Evolutionary conservation across 345 rosid genomes (phyloP).

Genomic region (Crucihimalaya himalaica): DNA sequence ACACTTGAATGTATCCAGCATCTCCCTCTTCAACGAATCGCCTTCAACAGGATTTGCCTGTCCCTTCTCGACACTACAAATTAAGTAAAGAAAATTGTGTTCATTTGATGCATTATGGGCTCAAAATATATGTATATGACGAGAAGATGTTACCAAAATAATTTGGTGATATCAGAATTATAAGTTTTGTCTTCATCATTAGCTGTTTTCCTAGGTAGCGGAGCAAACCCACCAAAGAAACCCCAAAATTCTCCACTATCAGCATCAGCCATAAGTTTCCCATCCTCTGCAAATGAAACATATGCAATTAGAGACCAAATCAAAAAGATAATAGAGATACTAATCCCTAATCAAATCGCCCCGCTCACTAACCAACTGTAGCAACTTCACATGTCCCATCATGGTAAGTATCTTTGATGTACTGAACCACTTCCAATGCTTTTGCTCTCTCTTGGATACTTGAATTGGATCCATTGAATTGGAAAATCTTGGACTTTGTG

Average conservation of each 20-base stretch:
- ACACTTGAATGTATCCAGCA: slow-evolving; percentile 79
- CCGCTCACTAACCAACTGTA: slow-evolving; percentile 73
- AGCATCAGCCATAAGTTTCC: slow-evolving; percentile 96
- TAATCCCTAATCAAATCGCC: slow-evolving; percentile 15
- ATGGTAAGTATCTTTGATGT: slow-evolving; percentile 90
- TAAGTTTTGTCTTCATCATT: slow-evolving; percentile 53
- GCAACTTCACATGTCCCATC: slow-evolving; percentile 96
- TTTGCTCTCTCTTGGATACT: slow-evolving; percentile 98
- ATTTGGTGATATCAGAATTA: slow-evolving; percentile 51
- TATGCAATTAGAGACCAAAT: slow-evolving; percentile 28
- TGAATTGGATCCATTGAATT: slow-evolving; percentile 94
- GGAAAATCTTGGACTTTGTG: slow-evolving; percentile 87
- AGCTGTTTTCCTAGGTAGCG: slow-evolving; percentile 79
- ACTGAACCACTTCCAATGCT: slow-evolving; percentile 97
- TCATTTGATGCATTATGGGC: slow-evolving; percentile 27
- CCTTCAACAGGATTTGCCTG: slow-evolving; percentile 68
- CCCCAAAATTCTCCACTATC: slow-evolving; percentile 98
- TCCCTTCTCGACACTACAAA: slow-evolving; percentile 77
- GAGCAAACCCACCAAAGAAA: slow-evolving; percentile 97
- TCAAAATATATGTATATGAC: slow-evolving; percentile 3
- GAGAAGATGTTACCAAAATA: slow-evolving; percentile 58
- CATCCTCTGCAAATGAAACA: slow-evolving; percentile 71
- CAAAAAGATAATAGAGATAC: slow-evolving; percentile 17
- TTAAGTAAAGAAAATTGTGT: slow-evolving; percentile 28
- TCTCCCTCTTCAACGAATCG: slow-evolving; percentile 73